Evolutionary conservation across 306 rosid species (phyloP), one percentile per base, ranked within the genome.

Genomic region (Castanopsis chinensis): DNA sequence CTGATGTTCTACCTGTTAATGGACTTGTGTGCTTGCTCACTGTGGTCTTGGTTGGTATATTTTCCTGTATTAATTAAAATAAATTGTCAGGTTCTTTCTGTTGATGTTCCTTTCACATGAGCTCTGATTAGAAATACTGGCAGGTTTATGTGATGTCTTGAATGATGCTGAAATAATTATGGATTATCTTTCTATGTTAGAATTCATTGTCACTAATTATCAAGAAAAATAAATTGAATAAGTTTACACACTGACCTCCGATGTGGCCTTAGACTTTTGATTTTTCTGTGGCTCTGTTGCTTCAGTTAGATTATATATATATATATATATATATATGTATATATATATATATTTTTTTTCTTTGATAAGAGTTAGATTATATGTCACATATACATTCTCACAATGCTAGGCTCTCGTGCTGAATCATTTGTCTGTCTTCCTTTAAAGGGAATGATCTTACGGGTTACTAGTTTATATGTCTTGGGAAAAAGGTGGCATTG

Each of bases 121-220:
- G 77, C 55, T 15, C 49, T 60, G 43, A 32, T 28, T 60, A 25
- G 41, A 27, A 65, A 54, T 55, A 23, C 27, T 74, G 61, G 25
- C 23, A n/a, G 41, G 28, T 19, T 28, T 60, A 12, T 21, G 27
- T 67, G 53, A 75, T 81, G 53, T 69, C 53, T 59, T 59, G 72
- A 81, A 49, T 81, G 49, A 58, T 69, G 67, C 51, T 45, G 64
- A 51, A 20, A 19, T 58, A 30, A 67, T 76, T 58, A 28, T 21
- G 28, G 49, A 65, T 32, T 23, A 35, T 41, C 72, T 57, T 65
- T 73, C 41, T 37, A 55, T 30, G 41, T 56, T 20, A 41, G 9
- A 2, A 15, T n/a, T 5, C 45, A 43, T 54, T 55, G 49, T 60
- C 64, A 5, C 57, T 80, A 65, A 74, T 32, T 64, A 57, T 57